Percentiles rank a stretch among this genome's conserved stretches.
Evolutionary conservation across 2,329 filamentous ascomycete genomes (phyloP).

Genomic region (Xylaria sp.): DNA sequence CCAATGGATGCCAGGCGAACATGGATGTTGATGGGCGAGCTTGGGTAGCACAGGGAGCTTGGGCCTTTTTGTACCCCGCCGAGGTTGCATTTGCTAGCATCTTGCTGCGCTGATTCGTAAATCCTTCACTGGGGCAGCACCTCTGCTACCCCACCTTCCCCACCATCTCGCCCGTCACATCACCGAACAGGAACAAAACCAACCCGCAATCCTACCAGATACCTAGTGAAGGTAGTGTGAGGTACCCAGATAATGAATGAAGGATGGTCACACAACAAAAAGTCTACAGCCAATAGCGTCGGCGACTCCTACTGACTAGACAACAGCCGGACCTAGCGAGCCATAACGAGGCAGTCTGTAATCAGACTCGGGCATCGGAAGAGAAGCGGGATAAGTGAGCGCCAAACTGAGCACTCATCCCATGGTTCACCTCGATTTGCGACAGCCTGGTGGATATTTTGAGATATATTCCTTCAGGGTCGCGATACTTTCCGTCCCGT

Average conservation of each 20-base stretch:
- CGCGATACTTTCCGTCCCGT: conserved; percentile 9
- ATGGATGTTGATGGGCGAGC: conserved; percentile 14
- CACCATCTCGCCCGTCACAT: conserved; percentile 26
- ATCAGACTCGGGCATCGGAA: neutral
- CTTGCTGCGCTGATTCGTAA: conserved; percentile 26
- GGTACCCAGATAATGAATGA: conserved; percentile 23
- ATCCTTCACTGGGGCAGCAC: conserved; percentile 28
- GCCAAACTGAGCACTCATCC: neutral
- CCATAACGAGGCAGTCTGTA: neutral
- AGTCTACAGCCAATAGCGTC: conserved; percentile 16
- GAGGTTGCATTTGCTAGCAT: conserved; percentile 20
- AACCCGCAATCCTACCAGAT: conserved; percentile 20
- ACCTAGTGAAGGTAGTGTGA: too few relatives aligned
- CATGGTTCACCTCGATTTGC: neutral
- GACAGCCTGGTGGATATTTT: conserved; percentile 3
- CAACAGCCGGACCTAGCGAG: neutral
- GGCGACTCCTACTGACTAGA: conserved; percentile 1
- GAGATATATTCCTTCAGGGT: conserved; percentile 1
- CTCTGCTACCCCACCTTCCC: conserved; percentile 26
- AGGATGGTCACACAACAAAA: conserved; percentile 17
- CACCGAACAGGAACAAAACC: conserved; percentile 19
- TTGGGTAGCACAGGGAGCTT: conserved; percentile 33
- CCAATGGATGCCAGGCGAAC: conserved; percentile 27
- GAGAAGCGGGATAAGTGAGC: neutral
- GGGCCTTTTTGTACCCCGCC: conserved; percentile 35